Percentiles rank a stretch among this genome's conserved stretches.
phyloP scores from a whole-genome alignment of 2,329 filamentous ascomycete genomes.

The Xylaria arbuscula region DNA sequence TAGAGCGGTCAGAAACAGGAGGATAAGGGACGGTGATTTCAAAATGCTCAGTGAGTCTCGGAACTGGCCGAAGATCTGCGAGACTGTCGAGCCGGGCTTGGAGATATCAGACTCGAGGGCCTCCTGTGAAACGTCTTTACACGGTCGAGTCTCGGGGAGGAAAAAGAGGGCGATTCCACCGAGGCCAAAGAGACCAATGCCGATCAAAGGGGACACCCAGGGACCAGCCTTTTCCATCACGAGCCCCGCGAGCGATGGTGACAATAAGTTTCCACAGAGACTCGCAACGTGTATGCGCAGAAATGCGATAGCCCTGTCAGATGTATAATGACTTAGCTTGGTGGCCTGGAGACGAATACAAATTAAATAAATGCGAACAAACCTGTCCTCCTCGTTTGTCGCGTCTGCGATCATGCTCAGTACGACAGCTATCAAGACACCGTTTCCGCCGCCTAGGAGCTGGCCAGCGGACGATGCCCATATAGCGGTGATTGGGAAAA shows the following conservation, averaged over 20 bases:
- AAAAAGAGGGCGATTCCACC: constrained; percentile 42
- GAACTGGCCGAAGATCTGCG: constrained; percentile 33
- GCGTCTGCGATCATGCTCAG: constrained; percentile 54
- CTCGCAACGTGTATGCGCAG: constrained; percentile 65
- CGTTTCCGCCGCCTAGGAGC: constrained; percentile 53
- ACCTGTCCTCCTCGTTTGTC: constrained; percentile 39
- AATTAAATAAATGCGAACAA: constrained; percentile 5
- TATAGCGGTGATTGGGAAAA: constrained; percentile 51
- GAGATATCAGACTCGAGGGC: constrained; percentile 10
- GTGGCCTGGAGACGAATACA: not conserved
- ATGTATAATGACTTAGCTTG: constrained; percentile 9
- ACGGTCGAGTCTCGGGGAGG: constrained; percentile 46
- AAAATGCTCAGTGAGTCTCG: constrained; percentile 46
- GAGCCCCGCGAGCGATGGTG: constrained; percentile 45
- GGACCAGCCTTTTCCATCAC: constrained; percentile 47
- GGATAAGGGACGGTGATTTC: constrained; percentile 42
- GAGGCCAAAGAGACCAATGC: constrained; percentile 34
- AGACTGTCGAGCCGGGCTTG: constrained; percentile 32
- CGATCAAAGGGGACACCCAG: constrained; percentile 45
- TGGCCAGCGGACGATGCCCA: constrained; percentile 50
- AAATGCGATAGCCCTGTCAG: constrained; percentile 52
- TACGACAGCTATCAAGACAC: constrained; percentile 49
- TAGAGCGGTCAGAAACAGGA: constrained; percentile 42
- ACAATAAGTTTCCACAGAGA: constrained; percentile 56
- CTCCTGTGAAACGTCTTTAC: constrained; percentile 6